Base-by-base conservation (phyloP, 306 rosid species). In the Sophora flavescens region DNA sequence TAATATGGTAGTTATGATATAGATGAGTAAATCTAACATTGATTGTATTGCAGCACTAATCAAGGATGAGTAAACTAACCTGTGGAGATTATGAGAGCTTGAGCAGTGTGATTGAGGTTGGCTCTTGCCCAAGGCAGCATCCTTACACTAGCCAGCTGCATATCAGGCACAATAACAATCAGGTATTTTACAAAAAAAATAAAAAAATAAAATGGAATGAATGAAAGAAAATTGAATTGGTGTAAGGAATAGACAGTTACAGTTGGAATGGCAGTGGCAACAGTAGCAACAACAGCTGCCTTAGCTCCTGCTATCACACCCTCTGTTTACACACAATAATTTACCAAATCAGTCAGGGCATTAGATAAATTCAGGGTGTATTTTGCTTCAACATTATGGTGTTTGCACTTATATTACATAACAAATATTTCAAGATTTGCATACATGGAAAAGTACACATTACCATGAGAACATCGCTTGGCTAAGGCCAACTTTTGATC, bases 71-170 rank as follows among this genome's bases (percentile, higher is more conserved):
- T 12, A 45, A 50, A 62, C 60, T 66, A 71, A 92, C 97, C 99
- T 78, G 98, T 88, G 70, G 97, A 92, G 83, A 96, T 96, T 68
- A 96, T 87, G 75, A 96, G 98, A 52, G 99, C 99, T 84, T 96
- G 99, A 77, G 99, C 99, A 69, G 97, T 83, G 88, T 67, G 97
- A 68, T 96, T 96, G 51, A 92, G 97, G 72, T 96, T 63, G 50
- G 98, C 93, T 86, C 71, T 92, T 83, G 99, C 99, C 99, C 99
- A 96, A 54, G 99, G 99, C 60, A 92, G 82, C 98, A 91, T 84
- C 87, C 92, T 91, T 66, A 88, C 99, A 81, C 99, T 92, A 22
- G 99, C 97, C 39, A 96, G 47, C 99, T 92, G 90, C 84, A 81
- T 69, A 36, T 77, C 22, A 61, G 75, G 15, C 38, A 70, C 11